Base-by-base conservation (phyloP, 768 basidiomycete genomes). In the Boletus rubropictus region DNA sequence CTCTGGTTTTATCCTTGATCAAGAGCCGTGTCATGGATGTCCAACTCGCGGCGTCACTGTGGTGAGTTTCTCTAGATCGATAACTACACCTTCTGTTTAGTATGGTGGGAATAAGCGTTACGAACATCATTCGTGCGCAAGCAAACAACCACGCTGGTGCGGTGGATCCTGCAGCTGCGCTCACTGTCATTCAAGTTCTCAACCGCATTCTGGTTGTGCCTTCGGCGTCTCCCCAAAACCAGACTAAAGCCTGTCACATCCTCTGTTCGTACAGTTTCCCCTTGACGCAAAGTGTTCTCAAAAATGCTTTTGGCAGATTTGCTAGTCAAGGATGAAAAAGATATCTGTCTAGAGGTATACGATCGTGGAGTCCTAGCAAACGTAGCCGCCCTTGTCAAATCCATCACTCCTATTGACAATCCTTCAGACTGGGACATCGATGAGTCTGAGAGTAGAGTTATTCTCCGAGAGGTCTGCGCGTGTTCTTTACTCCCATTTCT, bases 211-310 rank as follows among this genome's bases (percentile, higher is more conserved):
- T 89, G 18, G 60, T 69, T 2, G 70, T 72, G 2, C 58, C 72
- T 5, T 53, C 61, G 6, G 77, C 81, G 40, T 58, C 66, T 20
- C 61, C 70, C 3, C 63, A 65, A 37, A 74, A 64, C 15, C 73
- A 78, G 28, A 80, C 79, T 1, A 84, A 77, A 60, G 83, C 87
- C 0, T 90, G 89, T 60, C 87, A 86, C 58, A 77, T 84, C 14
- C 65, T 95, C 0, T 81, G 88, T 91, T 49, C 12, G 82, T 73
- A 14, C 17, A 10, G 7, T 28, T 33, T 27, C 36, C 25, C 8
- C 32, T 41, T n/a, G 8, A 24, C n/a, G 37, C 34, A 17, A 42
- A 27, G 27, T 15, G 3, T 6, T 15, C 22, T 50, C 34, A 39
- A 29, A 27, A 2, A 8, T 4, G 0, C 37, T 28, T 17, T 38